Evolutionary conservation across 805 yeast species (phyloP).

Genomic region (Metschnikowia chrysomelidarum): DNA sequence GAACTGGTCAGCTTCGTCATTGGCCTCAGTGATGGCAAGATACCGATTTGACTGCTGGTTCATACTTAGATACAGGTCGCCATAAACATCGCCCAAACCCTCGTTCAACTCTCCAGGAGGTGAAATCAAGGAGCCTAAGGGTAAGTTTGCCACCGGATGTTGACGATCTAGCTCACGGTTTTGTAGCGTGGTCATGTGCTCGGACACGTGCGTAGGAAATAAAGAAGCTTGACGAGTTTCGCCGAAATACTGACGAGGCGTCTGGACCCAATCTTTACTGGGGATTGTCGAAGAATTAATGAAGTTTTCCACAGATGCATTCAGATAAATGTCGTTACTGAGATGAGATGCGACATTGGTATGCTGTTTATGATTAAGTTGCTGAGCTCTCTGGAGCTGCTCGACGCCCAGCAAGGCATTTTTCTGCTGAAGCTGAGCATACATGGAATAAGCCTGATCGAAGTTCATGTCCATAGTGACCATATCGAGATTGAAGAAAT

Average conservation of each 20-base stretch:
- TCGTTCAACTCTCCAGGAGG: conserved; percentile 12
- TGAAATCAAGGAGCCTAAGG: conserved; percentile 7
- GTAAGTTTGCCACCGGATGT: too few relatives aligned
- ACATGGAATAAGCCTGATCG: conserved; percentile 44
- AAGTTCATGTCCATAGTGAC: conserved; percentile 43
- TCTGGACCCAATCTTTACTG: conserved; percentile 8
- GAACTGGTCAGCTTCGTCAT: conserved; percentile 18
- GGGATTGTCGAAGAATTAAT: too few relatives aligned
- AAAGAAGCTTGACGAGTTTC: conserved; percentile 1
- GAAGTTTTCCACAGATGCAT: too few relatives aligned
- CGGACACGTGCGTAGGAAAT: background rate
- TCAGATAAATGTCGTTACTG: background rate
- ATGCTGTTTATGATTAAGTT: conserved; percentile 20
- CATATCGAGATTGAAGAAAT: conserved; percentile 28
- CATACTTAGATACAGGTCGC: conserved; percentile 1
- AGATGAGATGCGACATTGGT: background rate
- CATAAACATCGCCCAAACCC: conserved; percentile 2
- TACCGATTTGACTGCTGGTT: background rate
- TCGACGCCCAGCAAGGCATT: conserved; percentile 35
- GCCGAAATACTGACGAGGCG: conserved; percentile 8
- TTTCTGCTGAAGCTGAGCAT: conserved; percentile 38
- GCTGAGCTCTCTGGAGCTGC: conserved; percentile 38
- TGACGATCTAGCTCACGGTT: too few relatives aligned
- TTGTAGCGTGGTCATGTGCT: too few relatives aligned
- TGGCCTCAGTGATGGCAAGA: conserved; percentile 6